Evolutionary conservation across 495 filamentous ascomycete genomes (phyloP).

Genomic region (Penicillium arizonense): DNA sequence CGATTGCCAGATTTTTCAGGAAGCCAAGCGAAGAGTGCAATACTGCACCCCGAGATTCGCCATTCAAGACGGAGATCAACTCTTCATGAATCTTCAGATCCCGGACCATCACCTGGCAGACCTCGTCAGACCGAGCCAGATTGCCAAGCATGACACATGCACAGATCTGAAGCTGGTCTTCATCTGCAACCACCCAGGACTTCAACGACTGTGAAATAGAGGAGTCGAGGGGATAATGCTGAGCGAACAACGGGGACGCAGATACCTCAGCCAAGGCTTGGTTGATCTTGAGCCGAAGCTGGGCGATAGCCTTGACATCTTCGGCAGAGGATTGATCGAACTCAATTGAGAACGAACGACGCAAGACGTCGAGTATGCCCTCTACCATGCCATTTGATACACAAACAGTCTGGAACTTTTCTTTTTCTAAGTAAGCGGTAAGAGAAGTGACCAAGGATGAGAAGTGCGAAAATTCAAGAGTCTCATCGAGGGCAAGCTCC

Average conservation of each 20-base stretch:
- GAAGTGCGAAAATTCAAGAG: slow-evolving; percentile 29
- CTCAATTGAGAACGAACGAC: slow-evolving; percentile 28
- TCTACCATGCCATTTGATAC: slow-evolving; percentile 35
- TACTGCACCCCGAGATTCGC: slow-evolving; percentile 47
- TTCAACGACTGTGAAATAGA: slow-evolving; percentile 52
- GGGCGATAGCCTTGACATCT: slow-evolving; percentile 49
- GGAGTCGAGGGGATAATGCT: slow-evolving; percentile 47
- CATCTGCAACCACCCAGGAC: slow-evolving; percentile 47
- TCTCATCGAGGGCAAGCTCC: slow-evolving; percentile 26
- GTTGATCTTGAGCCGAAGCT: slow-evolving; percentile 55
- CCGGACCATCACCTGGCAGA: slow-evolving; percentile 57
- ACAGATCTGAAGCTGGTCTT: slow-evolving; percentile 65
- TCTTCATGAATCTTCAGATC: slow-evolving; percentile 52
- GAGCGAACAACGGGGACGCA: slow-evolving; percentile 52
- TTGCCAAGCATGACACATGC: slow-evolving; percentile 78
- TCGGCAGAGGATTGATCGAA: slow-evolving; percentile 37
- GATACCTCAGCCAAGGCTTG: slow-evolving; percentile 64
- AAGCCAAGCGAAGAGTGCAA: slow-evolving; percentile 70
- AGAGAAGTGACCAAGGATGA: slow-evolving; percentile 33
- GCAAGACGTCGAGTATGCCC: slow-evolving; percentile 30
- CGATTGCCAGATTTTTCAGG: slow-evolving; percentile 76
- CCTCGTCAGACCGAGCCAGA: slow-evolving; percentile 66
- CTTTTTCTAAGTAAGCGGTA: slow-evolving; percentile 34
- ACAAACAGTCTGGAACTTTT: slow-evolving; percentile 41
- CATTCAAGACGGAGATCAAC: slow-evolving; percentile 52